Evolutionary conservation across 805 yeast species (phyloP).

Genomic region (Candida piceae): DNA sequence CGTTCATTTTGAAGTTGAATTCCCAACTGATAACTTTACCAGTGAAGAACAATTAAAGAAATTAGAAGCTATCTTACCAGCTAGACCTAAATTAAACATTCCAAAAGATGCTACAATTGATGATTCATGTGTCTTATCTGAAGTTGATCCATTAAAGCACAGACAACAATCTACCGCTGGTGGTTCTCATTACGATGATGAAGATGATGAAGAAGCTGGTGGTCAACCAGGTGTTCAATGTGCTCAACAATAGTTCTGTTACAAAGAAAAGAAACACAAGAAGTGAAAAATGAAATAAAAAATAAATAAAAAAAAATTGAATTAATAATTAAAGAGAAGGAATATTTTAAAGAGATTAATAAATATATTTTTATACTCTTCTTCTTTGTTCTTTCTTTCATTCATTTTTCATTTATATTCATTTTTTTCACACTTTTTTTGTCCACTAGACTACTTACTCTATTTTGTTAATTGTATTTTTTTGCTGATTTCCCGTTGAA

Average conservation of each 20-base stretch:
- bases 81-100: slow-evolving; percentile 55
- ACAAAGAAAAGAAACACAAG: too few species aligned
- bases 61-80: slow-evolving; percentile 75
- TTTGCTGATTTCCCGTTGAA: too few species aligned
- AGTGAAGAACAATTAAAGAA: slow-evolving; percentile 66
- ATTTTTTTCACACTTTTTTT: too few species aligned
- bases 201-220: slow-evolving; percentile 50
- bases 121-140: slow-evolving; percentile 40
- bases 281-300: too few species aligned
- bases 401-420: too few species aligned
- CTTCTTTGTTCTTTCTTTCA: too few species aligned
- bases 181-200: slow-evolving; percentile 48
- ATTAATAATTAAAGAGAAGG: too few species aligned
- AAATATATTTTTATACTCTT: too few species aligned
- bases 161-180: slow-evolving; percentile 21
- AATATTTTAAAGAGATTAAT: too few species aligned
- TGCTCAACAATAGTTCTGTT: slow-evolving; percentile 93
- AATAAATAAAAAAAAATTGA: too few species aligned
- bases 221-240: slow-evolving; percentile 81
- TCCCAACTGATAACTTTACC: slow-evolving; percentile 76
- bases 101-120: slow-evolving; percentile 77
- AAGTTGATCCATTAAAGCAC: slow-evolving; percentile 26
- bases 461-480: too few species aligned
- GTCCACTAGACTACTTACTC: too few species aligned
- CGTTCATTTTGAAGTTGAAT: slow-evolving; percentile 79